Base-by-base conservation (phyloP, 2,329 filamentous ascomycete genomes). In the Pseudogymnoascus sp. region DNA sequence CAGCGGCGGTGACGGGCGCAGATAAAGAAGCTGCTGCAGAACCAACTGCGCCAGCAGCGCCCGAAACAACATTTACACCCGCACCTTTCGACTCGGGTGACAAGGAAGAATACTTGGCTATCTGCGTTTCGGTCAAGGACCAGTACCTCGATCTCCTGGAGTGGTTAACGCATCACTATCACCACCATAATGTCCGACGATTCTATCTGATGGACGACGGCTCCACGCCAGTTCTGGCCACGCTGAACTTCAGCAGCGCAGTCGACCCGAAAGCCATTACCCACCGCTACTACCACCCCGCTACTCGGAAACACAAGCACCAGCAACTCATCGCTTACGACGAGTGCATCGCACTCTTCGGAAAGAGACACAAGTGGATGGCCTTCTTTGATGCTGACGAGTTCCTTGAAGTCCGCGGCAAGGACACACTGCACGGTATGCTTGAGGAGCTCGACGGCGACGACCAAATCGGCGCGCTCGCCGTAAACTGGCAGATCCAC, bases 401-500 rank as follows among this genome's bases (percentile, higher is more conserved):
- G 61, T 73, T 71, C 59, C 61, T 72, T 21, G 71, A 71, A 28
- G 62, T 64, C 39, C 48, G 64, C 10, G 59, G 60, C 2, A 52
- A 62, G 2, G 64, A 71, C 55, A 70, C 66, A 0, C 58, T 72
- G 2, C 60, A 64, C n/a, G 63, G 66, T 3, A 61, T 72, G 12
- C 63, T 73, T 33, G 62, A 63, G 39, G 62, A 45, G 10, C 65
- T 71, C 23, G 67, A 71, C 58, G 56, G 63, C 3, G 59, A 68
- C 41, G 62, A 66, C 10, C 61, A 61, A 4, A 65, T 71, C 18
- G 70, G 70, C n/a, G 70, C 69, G 12, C 60, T 73, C 1, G 70
- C 67, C 10, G 61, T 73, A 9, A 71, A 70, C 60, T 71, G 71
- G 69, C 65, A 65, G 56, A 65, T 68, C 21, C 71, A 72, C 61